Evolutionary conservation across 768 basidiomycete genomes (phyloP).

Genomic region (Crucibulum laeve): DNA sequence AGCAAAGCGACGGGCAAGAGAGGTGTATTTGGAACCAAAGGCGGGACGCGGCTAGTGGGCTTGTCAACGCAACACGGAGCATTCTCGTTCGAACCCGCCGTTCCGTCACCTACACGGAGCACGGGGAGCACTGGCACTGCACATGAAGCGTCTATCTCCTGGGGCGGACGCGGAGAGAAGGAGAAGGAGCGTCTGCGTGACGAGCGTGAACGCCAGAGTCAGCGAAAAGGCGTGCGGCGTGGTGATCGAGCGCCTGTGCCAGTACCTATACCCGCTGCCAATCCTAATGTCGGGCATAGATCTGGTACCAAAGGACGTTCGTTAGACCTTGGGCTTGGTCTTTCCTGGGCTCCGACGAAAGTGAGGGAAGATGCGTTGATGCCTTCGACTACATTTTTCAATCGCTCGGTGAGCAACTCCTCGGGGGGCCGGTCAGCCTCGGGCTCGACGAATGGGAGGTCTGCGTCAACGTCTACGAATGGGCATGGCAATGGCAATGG

Average conservation of each 20-base stretch:
- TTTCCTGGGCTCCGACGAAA: constrained; percentile 69
- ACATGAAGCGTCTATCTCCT: constrained; percentile 17
- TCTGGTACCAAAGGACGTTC: constrained; percentile 62
- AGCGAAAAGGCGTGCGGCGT: constrained; percentile 15
- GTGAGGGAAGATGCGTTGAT: constrained; percentile 65
- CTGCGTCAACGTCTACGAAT: constrained; percentile 13
- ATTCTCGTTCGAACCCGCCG: constrained; percentile 68
- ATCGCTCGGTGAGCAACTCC: constrained; percentile 25
- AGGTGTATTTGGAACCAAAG: constrained; percentile 19
- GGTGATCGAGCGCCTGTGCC: constrained; percentile 29
- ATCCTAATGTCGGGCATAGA: constrained; percentile 27
- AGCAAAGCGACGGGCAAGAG: constrained; percentile 48
- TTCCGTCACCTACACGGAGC: constrained; percentile 44
- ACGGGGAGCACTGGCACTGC: constrained; percentile 25
- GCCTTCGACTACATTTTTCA: constrained; percentile 37
- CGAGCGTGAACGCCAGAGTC: constrained; percentile 23
- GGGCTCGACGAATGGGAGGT: constrained; percentile 17
- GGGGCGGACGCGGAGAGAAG: constrained; percentile 20
- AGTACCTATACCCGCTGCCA: constrained; percentile 15
- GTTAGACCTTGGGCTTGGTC: constrained; percentile 63
- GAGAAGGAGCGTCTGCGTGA: constrained; percentile 21
- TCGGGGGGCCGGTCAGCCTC: constrained; percentile 20
- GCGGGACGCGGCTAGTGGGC: constrained; percentile 23
- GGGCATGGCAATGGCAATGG: constrained; percentile 15
- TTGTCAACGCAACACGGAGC: constrained; percentile 45